Conservation (phyloP, 495 filamentous ascomycete genomes). For the Neurospora sp. region DNA sequence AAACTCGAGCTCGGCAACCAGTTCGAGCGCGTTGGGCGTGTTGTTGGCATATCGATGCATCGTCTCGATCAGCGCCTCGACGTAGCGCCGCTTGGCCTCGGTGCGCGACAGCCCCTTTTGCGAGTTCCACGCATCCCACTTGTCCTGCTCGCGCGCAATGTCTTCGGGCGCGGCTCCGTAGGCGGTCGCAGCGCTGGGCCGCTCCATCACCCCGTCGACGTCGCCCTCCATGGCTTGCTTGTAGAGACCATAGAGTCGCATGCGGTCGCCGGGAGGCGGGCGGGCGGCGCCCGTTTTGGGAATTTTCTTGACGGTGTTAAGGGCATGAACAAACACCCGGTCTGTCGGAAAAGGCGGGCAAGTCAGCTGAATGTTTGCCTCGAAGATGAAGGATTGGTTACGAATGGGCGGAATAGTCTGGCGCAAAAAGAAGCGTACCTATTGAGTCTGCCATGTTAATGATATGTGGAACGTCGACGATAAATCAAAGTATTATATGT, state of each 20-base stretch:
- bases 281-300: constrained; percentile 83
- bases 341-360: constrained; percentile 43
- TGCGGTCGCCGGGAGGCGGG: constrained; percentile 72
- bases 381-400: constrained; percentile 3
- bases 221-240: constrained; percentile 99
- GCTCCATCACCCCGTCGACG: constrained; percentile 83
- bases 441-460: constrained; percentile 40
- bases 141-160: constrained; percentile 46
- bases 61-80: constrained; percentile 84
- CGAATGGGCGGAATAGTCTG: background rate
- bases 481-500: background rate
- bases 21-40: constrained; percentile 72
- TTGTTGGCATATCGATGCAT: constrained; percentile 89
- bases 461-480: background rate
- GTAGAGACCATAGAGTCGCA: constrained; percentile 93
- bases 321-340: constrained; percentile 95
- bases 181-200: constrained; percentile 44
- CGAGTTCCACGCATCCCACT: constrained; percentile 86
- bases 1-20: constrained; percentile 92
- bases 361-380: constrained; percentile 1
- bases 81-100: constrained; percentile 90
- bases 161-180: constrained; percentile 25
- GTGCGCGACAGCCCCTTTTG: constrained; percentile 73
- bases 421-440: constrained; percentile 22
- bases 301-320: constrained; percentile 97